phyloP scores from a whole-genome alignment of 108 stramenopile species.

The Tribonema minus region DNA sequence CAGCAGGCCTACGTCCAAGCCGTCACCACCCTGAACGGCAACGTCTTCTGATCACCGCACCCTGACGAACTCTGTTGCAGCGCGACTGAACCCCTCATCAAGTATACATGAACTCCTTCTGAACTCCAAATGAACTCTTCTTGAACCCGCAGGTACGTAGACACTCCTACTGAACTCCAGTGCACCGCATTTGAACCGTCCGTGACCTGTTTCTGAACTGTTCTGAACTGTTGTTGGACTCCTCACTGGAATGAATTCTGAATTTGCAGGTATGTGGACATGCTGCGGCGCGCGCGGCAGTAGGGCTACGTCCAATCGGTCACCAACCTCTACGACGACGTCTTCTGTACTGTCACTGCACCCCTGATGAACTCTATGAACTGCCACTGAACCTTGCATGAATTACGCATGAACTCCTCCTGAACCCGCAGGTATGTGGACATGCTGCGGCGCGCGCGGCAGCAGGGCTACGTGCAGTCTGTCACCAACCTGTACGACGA shows the following conservation, averaged over 20 bases:
- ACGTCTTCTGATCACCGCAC: no score
- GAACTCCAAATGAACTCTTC: neutral
- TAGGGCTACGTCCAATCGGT: constrained; percentile 77
- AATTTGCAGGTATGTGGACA: constrained; percentile 76
- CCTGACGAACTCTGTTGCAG: no score
- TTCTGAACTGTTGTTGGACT: no score
- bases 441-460: constrained; percentile 84
- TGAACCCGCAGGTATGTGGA: constrained; percentile 65
- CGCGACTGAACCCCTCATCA: no score
- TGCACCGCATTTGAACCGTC: no score
- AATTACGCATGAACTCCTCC: neutral
- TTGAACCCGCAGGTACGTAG: constrained; percentile 61
- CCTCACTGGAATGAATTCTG: no score
- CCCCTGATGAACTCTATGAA: neutral
- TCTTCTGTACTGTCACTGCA: no score
- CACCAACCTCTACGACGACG: constrained; percentile 84
- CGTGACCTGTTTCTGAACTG: no score
- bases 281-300: constrained; percentile 81
- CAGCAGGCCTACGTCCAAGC: constrained; percentile 80
- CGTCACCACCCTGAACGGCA: constrained; percentile 77
- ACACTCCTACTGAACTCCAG: no score
- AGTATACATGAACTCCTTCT: neutral
- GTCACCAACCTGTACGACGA: constrained; percentile 80
- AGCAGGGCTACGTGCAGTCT: constrained; percentile 77
- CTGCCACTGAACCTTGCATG: neutral